A percentile compares a stretch with the other conserved stretches of the same genome.
These are phyloP conservation scores for Fonsecaea pedrosoi DNA, from an alignment of 2,329 filamentous ascomycete species.

Conservation along the genomic window DNA sequence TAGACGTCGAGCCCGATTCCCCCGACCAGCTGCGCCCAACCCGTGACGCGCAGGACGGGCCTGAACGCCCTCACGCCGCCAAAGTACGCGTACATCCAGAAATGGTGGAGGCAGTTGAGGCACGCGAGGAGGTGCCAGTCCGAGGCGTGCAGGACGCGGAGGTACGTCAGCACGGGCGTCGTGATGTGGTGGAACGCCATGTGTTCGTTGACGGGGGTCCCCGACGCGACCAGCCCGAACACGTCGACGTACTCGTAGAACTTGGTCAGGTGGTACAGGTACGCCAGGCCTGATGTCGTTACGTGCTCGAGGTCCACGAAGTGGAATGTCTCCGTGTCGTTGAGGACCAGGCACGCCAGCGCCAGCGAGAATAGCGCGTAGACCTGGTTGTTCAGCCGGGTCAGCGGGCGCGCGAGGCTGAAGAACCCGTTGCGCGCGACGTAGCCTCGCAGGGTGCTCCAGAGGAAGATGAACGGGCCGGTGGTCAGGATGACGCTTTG, in stretches of 20 bases:
- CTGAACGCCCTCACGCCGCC: slow-evolving; percentile 38
- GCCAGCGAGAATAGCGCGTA: slow-evolving; percentile 35
- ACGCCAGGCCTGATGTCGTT: slow-evolving; percentile 25
- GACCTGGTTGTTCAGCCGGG: slow-evolving; percentile 33
- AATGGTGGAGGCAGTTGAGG: slow-evolving; percentile 43
- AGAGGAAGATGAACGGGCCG: slow-evolving; percentile 32
- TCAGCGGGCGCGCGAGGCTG: slow-evolving; percentile 17
- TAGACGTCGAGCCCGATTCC: slow-evolving; percentile 37
- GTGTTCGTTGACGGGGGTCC: slow-evolving; percentile 41
- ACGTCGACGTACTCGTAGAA: slow-evolving; percentile 46
- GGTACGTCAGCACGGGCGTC: slow-evolving; percentile 43
- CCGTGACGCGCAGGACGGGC: slow-evolving; percentile 38
- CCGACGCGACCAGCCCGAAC: slow-evolving; percentile 42
- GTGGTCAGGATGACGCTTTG: slow-evolving; percentile 33
- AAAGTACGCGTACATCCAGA: slow-evolving; percentile 46
- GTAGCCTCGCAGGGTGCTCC: slow-evolving; percentile 27
- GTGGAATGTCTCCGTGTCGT: slow-evolving; percentile 22
- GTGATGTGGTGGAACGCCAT: slow-evolving; percentile 46
- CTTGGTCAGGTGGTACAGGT: slow-evolving; percentile 43
- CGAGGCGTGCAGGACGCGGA: slow-evolving; percentile 37
- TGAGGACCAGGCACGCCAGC: slow-evolving; percentile 26
- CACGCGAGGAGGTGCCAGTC: slow-evolving; percentile 43
- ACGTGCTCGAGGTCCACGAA: slow-evolving; percentile 10
- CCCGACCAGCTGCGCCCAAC: slow-evolving; percentile 35
- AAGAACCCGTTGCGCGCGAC: slow-evolving; percentile 32